Evolutionary conservation across 1,284 basidiomycete species (phyloP), one percentile per base, ranked within the genome.

Genomic region (Cryptococcus hybrid): DNA sequence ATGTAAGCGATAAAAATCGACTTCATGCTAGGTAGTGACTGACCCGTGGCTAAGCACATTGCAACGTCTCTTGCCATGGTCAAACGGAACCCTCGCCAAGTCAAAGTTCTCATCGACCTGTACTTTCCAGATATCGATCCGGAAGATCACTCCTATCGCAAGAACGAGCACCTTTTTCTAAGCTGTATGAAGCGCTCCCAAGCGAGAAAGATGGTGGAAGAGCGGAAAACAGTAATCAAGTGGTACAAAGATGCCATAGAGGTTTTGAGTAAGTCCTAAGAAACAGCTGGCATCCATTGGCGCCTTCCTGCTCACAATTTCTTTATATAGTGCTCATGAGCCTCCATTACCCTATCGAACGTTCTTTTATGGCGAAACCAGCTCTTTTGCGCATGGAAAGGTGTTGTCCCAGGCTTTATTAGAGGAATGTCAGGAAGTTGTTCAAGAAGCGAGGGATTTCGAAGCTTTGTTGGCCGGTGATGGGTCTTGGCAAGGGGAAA

Each of bases 71-170:
- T 65, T 3, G 51, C 64, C 5, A 59, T 44, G 30, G 7, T 54
- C 57, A 3, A 53, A 49, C 7, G 11, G 58, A 6, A 37, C 45
- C 34, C 59, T 52, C 8, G 45, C 46, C 34, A 36, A 47, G n/a
- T 62, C 7, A 24, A 49, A 34, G 9, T 40, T n/a, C 55, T 67
- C 9, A 45, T 65, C 11, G 59, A 71, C 46, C 47, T 46, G 7
- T 69, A 69, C 53, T 66, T 71, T 44, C 69, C 69, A 42, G 45
- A 55, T 30, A 36, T 48, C 38, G 3, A 44, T 42, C 11, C 18
- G 30, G 24, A 47, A 39, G 24, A 40, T 1, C 15, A 12, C 18
- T 37, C n/a, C 12, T 35, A n/a, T 44, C 51, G 24, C 49, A 43
- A 12, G 15, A n/a, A 18, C 51, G 56, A 45, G 49, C 60, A 52